Evolutionary conservation across 805 yeast genomes (phyloP), one percentile per base, ranked within the genome.

Genomic region (Candida cerambycidarum): DNA sequence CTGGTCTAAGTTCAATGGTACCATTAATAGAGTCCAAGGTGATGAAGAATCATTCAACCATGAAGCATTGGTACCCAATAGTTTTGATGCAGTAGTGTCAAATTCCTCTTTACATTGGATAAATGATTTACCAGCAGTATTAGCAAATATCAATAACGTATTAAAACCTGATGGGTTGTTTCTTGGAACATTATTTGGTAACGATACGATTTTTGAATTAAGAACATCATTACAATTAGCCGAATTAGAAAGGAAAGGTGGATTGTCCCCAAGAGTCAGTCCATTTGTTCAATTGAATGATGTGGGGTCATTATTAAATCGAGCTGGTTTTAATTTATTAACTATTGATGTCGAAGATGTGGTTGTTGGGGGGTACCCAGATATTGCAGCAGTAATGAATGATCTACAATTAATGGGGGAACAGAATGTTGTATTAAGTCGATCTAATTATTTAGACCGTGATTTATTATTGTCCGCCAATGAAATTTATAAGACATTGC

Each of bases 351-450:
- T 86, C 7, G 95, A 88, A 55, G 95, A 88, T 56, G 77, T 86
- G 17, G 77, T 85, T 4, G 89, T 88, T 11, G 83, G 82, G 14
- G 76, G 75, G 17, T 88, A 82, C 54, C 96, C 95, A 0, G 84
- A 83, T 51, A 67, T 85, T 38, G 67, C 78, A 42, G 73, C 87
- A 2, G 62, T 88, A 30, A 71, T 87, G 66, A 78, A 76, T 41
- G 95, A 88, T 51, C 61, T 88, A 31, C 87, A 84, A 56, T 64
- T 77, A 16, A 87, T 87, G 95, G 96, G 96, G 3, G 96, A 88
- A 60, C 82, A 82, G 44, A 88, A 86, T 57, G 82, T 93, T 2
- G 77, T 80, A 18, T 57, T 87, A 24, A 71, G 82, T 5, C 53
- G 75, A 38, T 51, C 72, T 3, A 56, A 56, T 18, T 51, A 53